A percentile compares a stretch with the other conserved stretches of the same genome.
These are phyloP conservation scores for Saccharomyces paradoxus DNA, from an alignment of 805 yeast species.

Conservation along the genomic window DNA sequence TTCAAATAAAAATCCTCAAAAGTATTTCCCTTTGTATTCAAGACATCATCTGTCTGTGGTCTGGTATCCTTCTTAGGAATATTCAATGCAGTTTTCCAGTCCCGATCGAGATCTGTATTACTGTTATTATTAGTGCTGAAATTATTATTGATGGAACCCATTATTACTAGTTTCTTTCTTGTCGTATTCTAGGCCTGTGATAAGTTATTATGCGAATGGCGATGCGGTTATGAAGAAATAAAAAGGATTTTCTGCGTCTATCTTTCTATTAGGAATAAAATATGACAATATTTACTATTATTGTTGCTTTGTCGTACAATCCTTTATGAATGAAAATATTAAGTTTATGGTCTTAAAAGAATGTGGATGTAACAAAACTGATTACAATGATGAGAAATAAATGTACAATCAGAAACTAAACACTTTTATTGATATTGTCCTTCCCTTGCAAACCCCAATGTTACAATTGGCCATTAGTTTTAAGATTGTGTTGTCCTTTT, in stretches of 20 bases:
- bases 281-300: neutral
- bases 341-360: neutral
- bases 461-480: neutral
- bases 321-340: neutral
- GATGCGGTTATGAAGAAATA: neutral
- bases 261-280: neutral
- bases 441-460: neutral
- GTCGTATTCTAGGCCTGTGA: neutral
- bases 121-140: neutral
- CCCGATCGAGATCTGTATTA: slow-evolving; percentile 18
- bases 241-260: neutral
- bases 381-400: neutral
- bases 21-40: slow-evolving; percentile 78
- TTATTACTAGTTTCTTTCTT: neutral
- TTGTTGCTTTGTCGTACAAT: neutral
- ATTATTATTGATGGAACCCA: neutral
- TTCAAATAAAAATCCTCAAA: slow-evolving; percentile 89
- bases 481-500: neutral
- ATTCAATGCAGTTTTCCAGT: slow-evolving; percentile 70
- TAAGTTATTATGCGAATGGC: neutral
- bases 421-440: neutral
- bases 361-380: neutral
- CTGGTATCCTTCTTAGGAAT: slow-evolving; percentile 82
- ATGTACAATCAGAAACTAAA: neutral
- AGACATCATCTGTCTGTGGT: slow-evolving; percentile 94